Conservation (phyloP, 176 grass and related monocot species). For the Dendrocalamus sinicus region DNA sequence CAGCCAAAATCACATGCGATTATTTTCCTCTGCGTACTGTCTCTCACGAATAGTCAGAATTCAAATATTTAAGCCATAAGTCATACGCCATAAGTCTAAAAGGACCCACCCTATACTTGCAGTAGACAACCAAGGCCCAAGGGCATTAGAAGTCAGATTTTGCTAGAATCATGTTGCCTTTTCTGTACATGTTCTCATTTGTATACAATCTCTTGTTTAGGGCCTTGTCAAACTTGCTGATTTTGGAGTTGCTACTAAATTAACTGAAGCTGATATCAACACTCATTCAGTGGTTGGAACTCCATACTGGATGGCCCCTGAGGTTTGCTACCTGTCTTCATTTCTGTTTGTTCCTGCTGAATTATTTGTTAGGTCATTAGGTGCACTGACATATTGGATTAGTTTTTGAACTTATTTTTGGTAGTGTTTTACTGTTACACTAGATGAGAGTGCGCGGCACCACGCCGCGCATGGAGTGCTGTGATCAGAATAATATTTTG, state of each 20-base stretch:
- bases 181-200: conserved; percentile 31
- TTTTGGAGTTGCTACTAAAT: conserved; percentile 98
- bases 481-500: too few species aligned
- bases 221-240: conserved; percentile 99
- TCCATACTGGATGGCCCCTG: conserved; percentile 99
- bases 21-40: too few species aligned
- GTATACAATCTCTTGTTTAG: conserved; percentile 50
- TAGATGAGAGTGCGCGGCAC: too few species aligned
- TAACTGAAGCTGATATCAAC: conserved; percentile 98
- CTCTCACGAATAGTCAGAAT: too few species aligned
- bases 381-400: conserved; percentile 17
- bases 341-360: conserved; percentile 4
- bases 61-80: too few species aligned
- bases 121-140: not conserved
- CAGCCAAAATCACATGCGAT: too few species aligned
- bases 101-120: not conserved
- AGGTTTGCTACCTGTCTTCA: conserved; percentile 57
- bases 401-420: conserved; percentile 7
- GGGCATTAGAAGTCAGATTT: conserved; percentile 1
- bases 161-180: conserved; percentile 5
- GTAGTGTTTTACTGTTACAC: conserved; percentile 1
- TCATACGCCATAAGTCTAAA: too few species aligned
- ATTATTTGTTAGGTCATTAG: conserved; percentile 25
- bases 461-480: too few species aligned
- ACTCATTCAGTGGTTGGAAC: conserved; percentile 99